Percentiles rank a stretch among this genome's conserved stretches.
Evolutionary conservation across 2,329 filamentous ascomycete genomes (phyloP).

Genomic region (Ophiostoma sp.): DNA sequence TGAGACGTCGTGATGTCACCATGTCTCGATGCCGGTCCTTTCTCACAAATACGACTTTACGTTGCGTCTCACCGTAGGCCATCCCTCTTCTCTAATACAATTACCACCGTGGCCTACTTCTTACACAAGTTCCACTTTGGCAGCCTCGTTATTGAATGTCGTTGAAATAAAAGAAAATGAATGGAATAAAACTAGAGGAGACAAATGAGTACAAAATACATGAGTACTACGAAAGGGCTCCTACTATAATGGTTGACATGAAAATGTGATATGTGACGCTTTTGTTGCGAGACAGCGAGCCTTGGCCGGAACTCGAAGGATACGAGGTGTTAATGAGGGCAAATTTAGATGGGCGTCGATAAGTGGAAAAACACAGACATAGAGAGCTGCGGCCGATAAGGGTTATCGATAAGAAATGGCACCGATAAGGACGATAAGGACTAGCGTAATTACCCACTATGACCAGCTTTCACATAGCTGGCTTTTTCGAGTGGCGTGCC

Average conservation of each 20-base stretch:
- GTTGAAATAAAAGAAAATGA: not conserved
- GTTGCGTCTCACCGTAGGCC: no score
- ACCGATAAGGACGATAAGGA: not conserved
- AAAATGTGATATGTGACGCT: constrained; percentile 1
- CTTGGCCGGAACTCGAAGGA: not conserved
- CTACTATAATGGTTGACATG: not conserved
- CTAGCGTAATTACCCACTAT: not conserved
- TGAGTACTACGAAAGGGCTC: not conserved
- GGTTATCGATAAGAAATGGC: not conserved
- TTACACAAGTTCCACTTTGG: constrained; percentile 1
- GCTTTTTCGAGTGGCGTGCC: constrained; percentile 14
- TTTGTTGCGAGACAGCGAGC: not conserved
- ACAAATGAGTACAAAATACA: not conserved
- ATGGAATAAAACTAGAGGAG: not conserved
- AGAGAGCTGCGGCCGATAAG: not conserved
- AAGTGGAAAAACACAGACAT: not conserved
- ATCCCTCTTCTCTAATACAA: not conserved
- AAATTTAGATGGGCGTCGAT: not conserved
- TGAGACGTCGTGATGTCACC: no score
- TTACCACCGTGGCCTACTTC: not conserved
- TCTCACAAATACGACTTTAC: no score
- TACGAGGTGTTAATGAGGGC: constrained; percentile 3
- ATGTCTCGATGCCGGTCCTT: no score
- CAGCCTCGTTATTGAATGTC: constrained; percentile 2
- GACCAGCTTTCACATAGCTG: constrained; percentile 14